phyloP scores from a whole-genome alignment of 2,329 filamentous ascomycete genomes.

The Lachnellula suecica region DNA sequence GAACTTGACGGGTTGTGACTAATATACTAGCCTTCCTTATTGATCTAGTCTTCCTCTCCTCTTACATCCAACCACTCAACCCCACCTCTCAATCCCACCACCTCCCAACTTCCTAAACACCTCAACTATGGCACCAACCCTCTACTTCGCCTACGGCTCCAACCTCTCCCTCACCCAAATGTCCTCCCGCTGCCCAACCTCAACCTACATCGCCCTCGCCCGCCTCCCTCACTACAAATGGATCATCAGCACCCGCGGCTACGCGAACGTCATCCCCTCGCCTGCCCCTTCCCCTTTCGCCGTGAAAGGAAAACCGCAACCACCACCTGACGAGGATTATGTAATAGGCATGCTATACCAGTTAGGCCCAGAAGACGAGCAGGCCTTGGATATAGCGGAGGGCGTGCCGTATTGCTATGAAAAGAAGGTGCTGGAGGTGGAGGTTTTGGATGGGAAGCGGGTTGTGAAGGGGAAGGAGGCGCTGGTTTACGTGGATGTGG shows the following conservation, averaged over 20 bases:
- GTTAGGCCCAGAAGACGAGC: conserved; percentile 50
- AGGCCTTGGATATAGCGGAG: conserved; percentile 54
- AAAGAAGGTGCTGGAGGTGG: conserved; percentile 47
- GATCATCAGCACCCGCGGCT: conserved; percentile 67
- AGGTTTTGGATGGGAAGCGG: conserved; percentile 27
- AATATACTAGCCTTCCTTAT: too few relatives aligned
- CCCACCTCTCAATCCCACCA: neutral
- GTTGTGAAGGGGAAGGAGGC: conserved; percentile 34
- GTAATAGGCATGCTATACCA: conserved; percentile 56
- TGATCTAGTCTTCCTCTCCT: too few relatives aligned
- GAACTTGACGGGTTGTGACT: too few relatives aligned
- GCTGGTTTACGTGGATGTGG: conserved; percentile 60
- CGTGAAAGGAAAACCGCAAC: neutral
- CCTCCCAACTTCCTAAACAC: neutral
- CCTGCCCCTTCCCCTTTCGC: neutral
- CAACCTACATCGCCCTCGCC: conserved; percentile 49
- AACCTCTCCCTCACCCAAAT: conserved; percentile 69
- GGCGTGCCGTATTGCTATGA: conserved; percentile 62
- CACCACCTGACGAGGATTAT: neutral
- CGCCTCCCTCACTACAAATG: conserved; percentile 57
- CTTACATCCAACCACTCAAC: neutral
- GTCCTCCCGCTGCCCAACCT: conserved; percentile 55
- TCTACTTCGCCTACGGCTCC: conserved; percentile 72
- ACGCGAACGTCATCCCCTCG: conserved; percentile 56
- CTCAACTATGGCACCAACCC: conserved; percentile 5